phyloP scores from a whole-genome alignment of 1,284 basidiomycete genomes.

The Gomphus bonarii region DNA sequence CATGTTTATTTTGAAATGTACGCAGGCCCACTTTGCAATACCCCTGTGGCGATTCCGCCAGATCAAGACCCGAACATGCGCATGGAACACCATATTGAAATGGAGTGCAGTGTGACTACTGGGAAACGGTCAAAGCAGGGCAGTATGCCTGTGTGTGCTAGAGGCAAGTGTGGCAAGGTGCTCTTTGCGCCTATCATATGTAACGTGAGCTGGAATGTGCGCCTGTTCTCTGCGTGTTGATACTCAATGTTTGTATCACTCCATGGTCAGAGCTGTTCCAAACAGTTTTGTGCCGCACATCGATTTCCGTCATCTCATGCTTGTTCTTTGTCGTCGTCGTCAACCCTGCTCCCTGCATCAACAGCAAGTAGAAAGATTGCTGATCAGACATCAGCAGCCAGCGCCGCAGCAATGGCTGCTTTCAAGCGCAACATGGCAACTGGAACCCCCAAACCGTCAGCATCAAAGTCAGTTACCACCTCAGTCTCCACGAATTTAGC shows the following conservation, averaged over 20 bases:
- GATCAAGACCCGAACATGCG: conserved; percentile 68
- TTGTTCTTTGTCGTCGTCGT: conserved; percentile 31
- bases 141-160: conserved; percentile 49
- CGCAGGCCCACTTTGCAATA: conserved; percentile 61
- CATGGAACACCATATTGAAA: conserved; percentile 61
- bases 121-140: conserved; percentile 39
- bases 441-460: too few relatives aligned
- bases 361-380: conserved; percentile 15
- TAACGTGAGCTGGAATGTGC: conserved; percentile 34
- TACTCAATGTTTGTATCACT: conserved; percentile 1
- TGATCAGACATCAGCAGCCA: conserved; percentile 26
- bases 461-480: conserved; percentile 13
- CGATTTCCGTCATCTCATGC: conserved; percentile 50
- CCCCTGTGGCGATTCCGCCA: conserved; percentile 56
- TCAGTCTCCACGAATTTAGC: conserved; percentile 1
- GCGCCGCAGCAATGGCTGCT: conserved; percentile 32
- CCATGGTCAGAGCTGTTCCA: conserved; percentile 43
- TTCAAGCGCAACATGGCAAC: conserved; percentile 36
- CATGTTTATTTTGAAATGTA: not conserved
- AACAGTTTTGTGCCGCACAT: conserved; percentile 63
- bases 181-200: conserved; percentile 65
- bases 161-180: conserved; percentile 55
- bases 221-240: not conserved
- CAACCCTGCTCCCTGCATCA: conserved; percentile 17
- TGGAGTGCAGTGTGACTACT: conserved; percentile 57